A percentile compares a stretch with the other conserved stretches of the same genome.
These are phyloP conservation scores for Didymella pomorum DNA, from an alignment of 2,329 filamentous ascomycete species.

Conservation along the genomic window DNA sequence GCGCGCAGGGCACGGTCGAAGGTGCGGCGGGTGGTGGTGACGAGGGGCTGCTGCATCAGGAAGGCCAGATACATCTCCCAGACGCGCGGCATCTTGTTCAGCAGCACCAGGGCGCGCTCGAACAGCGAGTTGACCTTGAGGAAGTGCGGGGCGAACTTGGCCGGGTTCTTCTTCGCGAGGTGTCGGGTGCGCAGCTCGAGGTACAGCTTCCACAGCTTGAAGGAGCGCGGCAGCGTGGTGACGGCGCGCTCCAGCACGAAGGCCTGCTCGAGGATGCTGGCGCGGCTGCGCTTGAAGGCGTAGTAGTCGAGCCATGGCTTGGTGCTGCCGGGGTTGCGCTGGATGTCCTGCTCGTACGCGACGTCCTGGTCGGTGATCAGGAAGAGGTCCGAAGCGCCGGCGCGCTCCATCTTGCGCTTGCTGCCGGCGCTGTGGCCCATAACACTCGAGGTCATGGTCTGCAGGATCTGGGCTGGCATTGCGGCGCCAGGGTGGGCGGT, in stretches of 20 bases:
- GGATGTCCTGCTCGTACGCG: constrained; percentile 94
- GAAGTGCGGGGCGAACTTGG: constrained; percentile 80
- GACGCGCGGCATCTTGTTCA: constrained; percentile 98
- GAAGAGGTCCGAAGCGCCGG: constrained; percentile 44
- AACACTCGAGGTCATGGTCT: constrained; percentile 26
- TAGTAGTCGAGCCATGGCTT: constrained; percentile 97
- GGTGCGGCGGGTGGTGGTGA: constrained; percentile 83
- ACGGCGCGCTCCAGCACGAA: constrained; percentile 91
- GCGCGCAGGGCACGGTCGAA: constrained; percentile 94
- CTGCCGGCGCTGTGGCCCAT: background rate
- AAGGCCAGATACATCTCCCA: constrained; percentile 98
- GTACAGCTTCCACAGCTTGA: constrained; percentile 99
- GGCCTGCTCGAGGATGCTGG: constrained; percentile 83
- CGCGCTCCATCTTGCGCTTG: constrained; percentile 48
- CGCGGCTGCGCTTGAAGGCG: constrained; percentile 88
- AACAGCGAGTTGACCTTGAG: constrained; percentile 95
- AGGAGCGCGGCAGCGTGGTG: constrained; percentile 86
- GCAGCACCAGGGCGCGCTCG: constrained; percentile 86
- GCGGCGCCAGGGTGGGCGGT: constrained; percentile 44
- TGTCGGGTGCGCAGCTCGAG: constrained; percentile 84
- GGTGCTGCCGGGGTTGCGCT: constrained; percentile 82
- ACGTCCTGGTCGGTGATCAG: constrained; percentile 83
- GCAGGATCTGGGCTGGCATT: constrained; percentile 56
- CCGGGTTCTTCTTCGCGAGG: constrained; percentile 81
- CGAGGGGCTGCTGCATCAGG: constrained; percentile 86